Evolutionary conservation across 1,139 yeast species (phyloP).

Genomic region (Candida glucosophila): DNA sequence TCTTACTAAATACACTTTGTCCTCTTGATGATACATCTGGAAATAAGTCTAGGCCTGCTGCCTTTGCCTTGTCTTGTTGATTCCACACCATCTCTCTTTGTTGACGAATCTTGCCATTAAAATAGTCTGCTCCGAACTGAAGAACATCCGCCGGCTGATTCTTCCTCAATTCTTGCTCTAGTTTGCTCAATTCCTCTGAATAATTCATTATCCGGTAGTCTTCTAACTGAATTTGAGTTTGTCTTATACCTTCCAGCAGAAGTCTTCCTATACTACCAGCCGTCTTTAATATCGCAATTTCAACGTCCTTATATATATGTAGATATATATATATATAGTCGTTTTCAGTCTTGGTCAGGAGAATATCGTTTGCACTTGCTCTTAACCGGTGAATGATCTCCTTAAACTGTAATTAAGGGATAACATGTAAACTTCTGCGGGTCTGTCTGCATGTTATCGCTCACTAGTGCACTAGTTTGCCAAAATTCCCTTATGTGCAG

Average conservation of each 20-base stretch:
- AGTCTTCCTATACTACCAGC: not conserved
- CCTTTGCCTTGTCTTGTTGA: conserved; percentile 42
- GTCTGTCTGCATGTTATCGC: too few relatives aligned
- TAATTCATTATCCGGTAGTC: not conserved
- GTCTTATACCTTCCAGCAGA: not conserved
- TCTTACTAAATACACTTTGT: conserved; percentile 18
- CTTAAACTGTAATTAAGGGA: too few relatives aligned
- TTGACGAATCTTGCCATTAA: conserved; percentile 50
- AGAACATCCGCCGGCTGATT: conserved; percentile 62
- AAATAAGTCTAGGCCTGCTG: conserved; percentile 46
- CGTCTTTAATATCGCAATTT: not conserved
- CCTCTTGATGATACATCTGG: conserved; percentile 14
- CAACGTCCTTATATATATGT: not conserved
- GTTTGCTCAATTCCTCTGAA: conserved; percentile 48
- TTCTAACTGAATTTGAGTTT: conserved; percentile 1
- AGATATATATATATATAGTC: not conserved
- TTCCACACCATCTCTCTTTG: conserved; percentile 51
- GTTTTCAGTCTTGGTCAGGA: not conserved
- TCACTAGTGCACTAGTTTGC: too few relatives aligned
- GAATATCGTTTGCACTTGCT: not conserved
- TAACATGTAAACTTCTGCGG: too few relatives aligned
- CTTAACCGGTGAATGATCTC: too few relatives aligned
- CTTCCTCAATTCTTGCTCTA: conserved; percentile 52
- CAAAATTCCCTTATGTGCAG: too few relatives aligned
- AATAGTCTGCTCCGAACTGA: conserved; percentile 70